These are phyloP conservation scores for Arabidopsis suecica DNA, from an alignment of 345 rosid species.

Conservation along the genomic window DNA sequence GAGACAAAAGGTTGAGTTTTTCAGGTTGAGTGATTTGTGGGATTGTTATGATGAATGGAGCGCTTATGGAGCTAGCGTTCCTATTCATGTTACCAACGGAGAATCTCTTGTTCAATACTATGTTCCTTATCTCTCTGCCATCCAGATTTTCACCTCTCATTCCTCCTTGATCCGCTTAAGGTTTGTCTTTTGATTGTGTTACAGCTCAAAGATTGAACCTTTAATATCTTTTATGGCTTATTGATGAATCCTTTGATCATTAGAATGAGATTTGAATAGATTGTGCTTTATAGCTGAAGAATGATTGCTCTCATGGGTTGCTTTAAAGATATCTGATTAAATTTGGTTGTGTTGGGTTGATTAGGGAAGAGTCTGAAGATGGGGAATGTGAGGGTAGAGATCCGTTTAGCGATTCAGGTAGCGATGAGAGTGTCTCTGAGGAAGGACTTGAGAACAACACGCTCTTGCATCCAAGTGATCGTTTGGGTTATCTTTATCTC, in stretches of 20 bases:
- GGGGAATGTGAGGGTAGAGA: conserved; percentile 80
- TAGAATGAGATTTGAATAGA: not conserved
- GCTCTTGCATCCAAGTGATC: conserved; percentile 63
- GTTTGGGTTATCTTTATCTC: conserved; percentile 76
- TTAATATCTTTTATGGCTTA: not conserved
- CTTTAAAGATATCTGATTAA: not conserved
- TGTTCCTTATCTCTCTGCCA: conserved; percentile 95
- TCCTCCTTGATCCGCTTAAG: conserved; percentile 67
- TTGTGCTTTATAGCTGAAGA: not conserved
- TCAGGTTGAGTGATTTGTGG: conserved; percentile 89
- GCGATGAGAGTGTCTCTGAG: conserved; percentile 89
- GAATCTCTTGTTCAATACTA: conserved; percentile 82
- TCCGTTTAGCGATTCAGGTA: conserved; percentile 77
- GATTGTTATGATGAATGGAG: conserved; percentile 96
- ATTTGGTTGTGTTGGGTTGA: conserved; percentile 12
- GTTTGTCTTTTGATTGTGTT: conserved; percentile 42
- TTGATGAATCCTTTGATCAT: not conserved
- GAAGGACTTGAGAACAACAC: conserved; percentile 79
- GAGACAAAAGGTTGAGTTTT: conserved; percentile 87
- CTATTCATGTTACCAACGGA: conserved; percentile 60
- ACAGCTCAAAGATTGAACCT: not conserved
- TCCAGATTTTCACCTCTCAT: conserved; percentile 87
- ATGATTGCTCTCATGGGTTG: not conserved
- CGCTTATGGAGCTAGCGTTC: conserved; percentile 98
- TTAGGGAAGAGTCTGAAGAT: conserved; percentile 81